Base-by-base conservation (phyloP, 805 yeast species). In the Yamadazyma phyllophila region DNA sequence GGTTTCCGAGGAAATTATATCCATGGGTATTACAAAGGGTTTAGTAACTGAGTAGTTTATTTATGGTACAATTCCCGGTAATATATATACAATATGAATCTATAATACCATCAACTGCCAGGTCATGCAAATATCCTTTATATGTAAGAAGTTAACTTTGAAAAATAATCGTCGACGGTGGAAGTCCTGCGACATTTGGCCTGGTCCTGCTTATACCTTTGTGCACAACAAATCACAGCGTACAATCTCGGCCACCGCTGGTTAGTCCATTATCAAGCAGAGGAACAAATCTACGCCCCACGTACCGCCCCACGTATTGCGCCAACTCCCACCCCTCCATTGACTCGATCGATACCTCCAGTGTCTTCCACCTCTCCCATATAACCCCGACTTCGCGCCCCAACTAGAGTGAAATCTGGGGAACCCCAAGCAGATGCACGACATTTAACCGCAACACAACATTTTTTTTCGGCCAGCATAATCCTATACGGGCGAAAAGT, bases 401-500 rank as follows among this genome's bases (percentile, higher is more conserved):
- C 16, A 32, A 4, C 6, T 29, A 29, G 7, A 29, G 4, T 7
- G 31, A 30, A 40, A 41, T 41, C 44, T 41, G 44, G 44, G 44
- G 38, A 34, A 34, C 4, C 7, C n/a, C 3, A 11, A 3, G 41
- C 34, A 7, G n/a, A 13, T 6, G 29, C 24, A 26, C 43, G 43
- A 40, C 43, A 40, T 40, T 40, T 40, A 31, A n/a, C 17, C 29
- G 9, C 29, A 20, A 11, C 15, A 36, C 27, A 32, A 32, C 17
- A 15, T 32, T 32, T n/a, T 32, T 32, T 32, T 32, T 37, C 13
- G 32, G 31, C 31, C 40, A 26, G 30, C 40, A 37, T 10, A 37
- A 10, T 16, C 38, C 29, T 12, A 16, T n/a, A n/a, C n/a, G 29
- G 26, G 17, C 15, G 36, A 36, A 42, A 42, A 44, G 47, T 44